Conservation (phyloP, 1,284 basidiomycete species). For the Ganoderma leucocontextum region DNA sequence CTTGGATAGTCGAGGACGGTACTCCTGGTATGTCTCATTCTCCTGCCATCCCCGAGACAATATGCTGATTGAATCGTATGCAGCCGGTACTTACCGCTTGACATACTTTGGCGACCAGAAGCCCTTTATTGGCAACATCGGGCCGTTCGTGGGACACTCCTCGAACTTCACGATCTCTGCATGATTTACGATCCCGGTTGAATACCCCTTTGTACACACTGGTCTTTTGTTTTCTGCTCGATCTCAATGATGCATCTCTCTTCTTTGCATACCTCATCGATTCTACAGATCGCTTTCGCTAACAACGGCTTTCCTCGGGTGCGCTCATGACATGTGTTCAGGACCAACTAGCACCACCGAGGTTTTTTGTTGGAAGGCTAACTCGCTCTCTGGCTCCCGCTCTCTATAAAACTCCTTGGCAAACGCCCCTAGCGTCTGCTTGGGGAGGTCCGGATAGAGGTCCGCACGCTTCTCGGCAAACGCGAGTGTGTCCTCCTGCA, state of each 20-base stretch:
- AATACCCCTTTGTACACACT: background rate
- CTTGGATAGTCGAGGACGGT: slow-evolving; percentile 72
- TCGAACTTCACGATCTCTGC: slow-evolving; percentile 57
- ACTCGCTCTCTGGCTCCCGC: slow-evolving; percentile 14
- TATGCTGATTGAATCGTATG: background rate
- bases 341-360: background rate
- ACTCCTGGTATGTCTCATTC: slow-evolving; percentile 53
- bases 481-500: slow-evolving; percentile 28
- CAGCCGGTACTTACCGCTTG: slow-evolving; percentile 75
- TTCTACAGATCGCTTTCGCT: background rate
- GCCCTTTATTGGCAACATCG: slow-evolving; percentile 65
- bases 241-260: background rate
- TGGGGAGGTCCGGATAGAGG: slow-evolving; percentile 35
- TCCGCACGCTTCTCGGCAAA: slow-evolving; percentile 35
- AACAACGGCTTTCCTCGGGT: background rate
- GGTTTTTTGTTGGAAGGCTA: no score
- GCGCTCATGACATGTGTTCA: background rate
- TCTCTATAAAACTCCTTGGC: slow-evolving; percentile 30
- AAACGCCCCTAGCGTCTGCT: slow-evolving; percentile 29
- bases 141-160: slow-evolving; percentile 68
- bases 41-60: background rate
- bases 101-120: slow-evolving; percentile 81
- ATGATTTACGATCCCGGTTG: slow-evolving; percentile 6
- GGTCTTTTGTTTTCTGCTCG: background rate
- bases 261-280: background rate